phyloP scores from a whole-genome alignment of 345 rosid genomes.

The Murraya paniculata region DNA sequence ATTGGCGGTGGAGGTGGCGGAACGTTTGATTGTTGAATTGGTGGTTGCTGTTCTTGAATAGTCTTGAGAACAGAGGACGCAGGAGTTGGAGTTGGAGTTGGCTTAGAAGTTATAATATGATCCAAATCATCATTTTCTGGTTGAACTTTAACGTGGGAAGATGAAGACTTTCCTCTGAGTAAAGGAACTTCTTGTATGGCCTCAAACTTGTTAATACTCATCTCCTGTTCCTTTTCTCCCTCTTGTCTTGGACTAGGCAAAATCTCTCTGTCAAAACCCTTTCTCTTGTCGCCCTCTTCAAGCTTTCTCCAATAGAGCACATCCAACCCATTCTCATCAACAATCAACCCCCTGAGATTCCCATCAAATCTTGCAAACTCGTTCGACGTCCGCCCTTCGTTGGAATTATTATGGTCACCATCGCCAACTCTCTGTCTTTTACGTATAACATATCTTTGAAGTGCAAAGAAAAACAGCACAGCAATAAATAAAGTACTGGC shows the following conservation, averaged over 20 bases:
- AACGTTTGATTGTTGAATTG: constrained; percentile 24
- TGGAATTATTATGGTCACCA: neutral
- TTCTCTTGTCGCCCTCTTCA: constrained; percentile 31
- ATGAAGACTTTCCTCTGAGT: constrained; percentile 60
- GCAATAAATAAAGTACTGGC: constrained; percentile 55
- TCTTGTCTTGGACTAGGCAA: constrained; percentile 23
- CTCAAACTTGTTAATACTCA: constrained; percentile 20
- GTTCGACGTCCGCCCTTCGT: constrained; percentile 19
- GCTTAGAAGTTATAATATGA: constrained; percentile 5
- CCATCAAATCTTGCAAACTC: constrained; percentile 40
- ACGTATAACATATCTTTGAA: constrained; percentile 38
- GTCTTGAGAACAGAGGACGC: constrained; percentile 16
- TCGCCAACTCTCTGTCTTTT: constrained; percentile 27
- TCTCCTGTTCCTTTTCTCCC: constrained; percentile 21
- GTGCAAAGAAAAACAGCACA: constrained; percentile 43
- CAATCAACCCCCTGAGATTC: constrained; percentile 49
- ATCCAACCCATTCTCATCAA: constrained; percentile 77
- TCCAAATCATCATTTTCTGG: constrained; percentile 13
- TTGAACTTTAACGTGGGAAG: constrained; percentile 37
- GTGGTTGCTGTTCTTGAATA: constrained; percentile 14
- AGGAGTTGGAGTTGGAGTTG: constrained; percentile 28
- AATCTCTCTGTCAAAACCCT: constrained; percentile 24
- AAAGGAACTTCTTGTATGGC: constrained; percentile 54
- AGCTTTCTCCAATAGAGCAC: constrained; percentile 73
- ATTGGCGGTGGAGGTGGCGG: constrained; percentile 24